Percentiles rank a stretch among this genome's conserved stretches.
These are phyloP conservation scores for Ceriops tagal DNA, from an alignment of 345 rosid genomes.

Conservation along the genomic window DNA sequence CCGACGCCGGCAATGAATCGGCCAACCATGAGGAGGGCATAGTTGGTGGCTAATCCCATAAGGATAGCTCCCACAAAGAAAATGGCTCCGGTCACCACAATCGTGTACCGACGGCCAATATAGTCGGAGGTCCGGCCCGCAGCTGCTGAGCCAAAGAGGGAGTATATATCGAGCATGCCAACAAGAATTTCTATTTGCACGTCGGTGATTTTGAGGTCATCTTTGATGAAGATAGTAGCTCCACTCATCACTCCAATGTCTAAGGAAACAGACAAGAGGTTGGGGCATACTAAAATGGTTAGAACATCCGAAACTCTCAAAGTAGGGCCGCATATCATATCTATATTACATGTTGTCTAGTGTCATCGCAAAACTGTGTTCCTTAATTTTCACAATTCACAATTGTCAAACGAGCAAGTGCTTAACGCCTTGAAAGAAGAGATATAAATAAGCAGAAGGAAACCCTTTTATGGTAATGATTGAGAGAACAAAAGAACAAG, in stretches of 20 bases:
- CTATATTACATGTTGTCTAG: no score
- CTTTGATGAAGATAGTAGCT: conserved; percentile 48
- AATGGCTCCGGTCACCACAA: conserved; percentile 70
- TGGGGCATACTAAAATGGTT: neutral
- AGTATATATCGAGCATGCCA: conserved; percentile 62
- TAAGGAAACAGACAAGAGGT: conserved; percentile 12
- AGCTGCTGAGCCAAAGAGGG: conserved; percentile 66
- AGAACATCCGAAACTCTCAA: no score
- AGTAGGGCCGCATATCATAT: no score
- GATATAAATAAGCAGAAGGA: neutral
- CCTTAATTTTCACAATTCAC: no score
- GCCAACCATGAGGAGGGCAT: conserved; percentile 82
- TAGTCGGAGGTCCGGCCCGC: conserved; percentile 87
- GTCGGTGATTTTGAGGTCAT: conserved; percentile 43
- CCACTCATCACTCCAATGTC: conserved; percentile 95
- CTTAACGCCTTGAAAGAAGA: no score
- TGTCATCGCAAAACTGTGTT: no score
- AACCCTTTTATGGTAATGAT: neutral
- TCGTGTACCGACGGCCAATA: conserved; percentile 90
- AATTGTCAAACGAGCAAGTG: no score
- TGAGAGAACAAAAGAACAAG: neutral
- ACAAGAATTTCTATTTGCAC: conserved; percentile 46
- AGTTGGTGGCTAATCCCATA: conserved; percentile 82
- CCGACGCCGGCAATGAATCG: conserved; percentile 90
- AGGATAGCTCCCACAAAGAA: conserved; percentile 82